Percentiles rank a stretch among this genome's conserved stretches.
Conservation (phyloP, 495 filamentous ascomycete species). For the Tuber aestivum region DNA sequence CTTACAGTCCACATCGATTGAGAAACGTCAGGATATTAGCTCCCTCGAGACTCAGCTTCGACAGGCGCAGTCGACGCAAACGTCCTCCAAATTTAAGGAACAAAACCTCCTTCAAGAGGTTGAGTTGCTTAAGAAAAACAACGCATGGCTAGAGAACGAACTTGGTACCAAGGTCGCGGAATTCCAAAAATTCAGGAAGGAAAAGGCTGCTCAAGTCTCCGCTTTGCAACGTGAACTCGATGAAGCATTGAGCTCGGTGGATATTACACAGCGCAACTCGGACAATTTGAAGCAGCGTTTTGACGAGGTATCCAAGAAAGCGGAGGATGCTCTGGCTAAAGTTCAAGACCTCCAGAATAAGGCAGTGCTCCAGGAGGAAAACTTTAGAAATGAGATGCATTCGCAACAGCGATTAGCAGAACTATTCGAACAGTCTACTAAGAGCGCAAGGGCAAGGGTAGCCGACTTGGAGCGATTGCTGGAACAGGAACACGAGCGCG, state of each 20-base stretch:
- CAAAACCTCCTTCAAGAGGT: conserved; percentile 83
- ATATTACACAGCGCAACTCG: conserved; percentile 70
- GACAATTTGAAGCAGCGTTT: conserved; percentile 70
- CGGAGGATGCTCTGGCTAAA: conserved; percentile 70
- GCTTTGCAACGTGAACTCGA: conserved; percentile 85
- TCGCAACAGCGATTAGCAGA: conserved; percentile 72
- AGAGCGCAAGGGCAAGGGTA: conserved; percentile 70
- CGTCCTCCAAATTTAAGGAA: conserved; percentile 76
- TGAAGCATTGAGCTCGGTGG: conserved; percentile 67
- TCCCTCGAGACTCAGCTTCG: conserved; percentile 75
- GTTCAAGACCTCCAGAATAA: conserved; percentile 83
- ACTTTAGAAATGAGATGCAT: conserved; percentile 75
- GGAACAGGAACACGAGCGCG: conserved; percentile 72
- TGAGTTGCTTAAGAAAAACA: conserved; percentile 74
- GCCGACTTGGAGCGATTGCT: conserved; percentile 72
- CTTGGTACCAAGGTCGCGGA: conserved; percentile 82
- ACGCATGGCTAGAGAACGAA: conserved; percentile 86
- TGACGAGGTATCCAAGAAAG: conserved; percentile 77
- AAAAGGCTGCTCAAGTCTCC: conserved; percentile 78
- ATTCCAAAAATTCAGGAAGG: conserved; percentile 83
- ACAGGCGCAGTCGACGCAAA: conserved; percentile 66
- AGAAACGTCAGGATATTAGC: conserved; percentile 72
- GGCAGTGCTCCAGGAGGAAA: conserved; percentile 67
- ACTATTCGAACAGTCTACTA: conserved; percentile 73
- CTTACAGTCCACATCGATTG: conserved; percentile 80